Percentiles rank a stretch among this genome's conserved stretches.
Evolutionary conservation across 306 rosid species (phyloP).

Genomic region (Begonia masoniana): DNA sequence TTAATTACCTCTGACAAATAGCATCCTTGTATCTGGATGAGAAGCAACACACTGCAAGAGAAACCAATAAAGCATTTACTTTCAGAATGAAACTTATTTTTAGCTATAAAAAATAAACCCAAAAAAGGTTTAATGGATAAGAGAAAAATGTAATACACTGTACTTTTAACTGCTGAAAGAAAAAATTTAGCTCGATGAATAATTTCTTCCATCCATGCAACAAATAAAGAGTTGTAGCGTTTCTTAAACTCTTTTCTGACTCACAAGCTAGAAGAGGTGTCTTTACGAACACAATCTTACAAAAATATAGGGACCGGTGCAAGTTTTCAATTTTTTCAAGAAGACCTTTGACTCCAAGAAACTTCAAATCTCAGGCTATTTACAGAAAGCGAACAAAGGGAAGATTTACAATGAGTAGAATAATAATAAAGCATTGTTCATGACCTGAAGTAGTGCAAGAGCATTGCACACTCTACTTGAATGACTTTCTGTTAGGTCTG

Average conservation of each 20-base stretch:
- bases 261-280: neutral
- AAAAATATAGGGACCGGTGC: too few species aligned
- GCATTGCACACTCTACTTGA: constrained; percentile 22
- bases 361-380: neutral
- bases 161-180: too few species aligned
- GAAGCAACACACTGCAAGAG: constrained; percentile 27
- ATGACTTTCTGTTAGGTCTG: constrained; percentile 10
- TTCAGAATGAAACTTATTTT: neutral
- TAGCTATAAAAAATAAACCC: neutral
- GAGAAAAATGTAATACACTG: too few species aligned
- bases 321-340: too few species aligned
- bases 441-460: constrained; percentile 30
- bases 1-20: constrained; percentile 23
- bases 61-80: constrained; percentile 1
- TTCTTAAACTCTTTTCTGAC: too few species aligned
- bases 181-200: too few species aligned
- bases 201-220: too few species aligned
- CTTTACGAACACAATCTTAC: neutral
- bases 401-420: too few species aligned
- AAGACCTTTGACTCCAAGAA: too few species aligned
- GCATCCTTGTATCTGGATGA: constrained; percentile 24
- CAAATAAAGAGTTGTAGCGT: too few species aligned
- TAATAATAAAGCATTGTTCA: neutral
- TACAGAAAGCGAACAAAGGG: neutral
- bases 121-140: neutral